These are phyloP conservation scores for Gymnopus androsaceus DNA, from an alignment of 1,284 basidiomycete genomes.

Conservation along the genomic window DNA sequence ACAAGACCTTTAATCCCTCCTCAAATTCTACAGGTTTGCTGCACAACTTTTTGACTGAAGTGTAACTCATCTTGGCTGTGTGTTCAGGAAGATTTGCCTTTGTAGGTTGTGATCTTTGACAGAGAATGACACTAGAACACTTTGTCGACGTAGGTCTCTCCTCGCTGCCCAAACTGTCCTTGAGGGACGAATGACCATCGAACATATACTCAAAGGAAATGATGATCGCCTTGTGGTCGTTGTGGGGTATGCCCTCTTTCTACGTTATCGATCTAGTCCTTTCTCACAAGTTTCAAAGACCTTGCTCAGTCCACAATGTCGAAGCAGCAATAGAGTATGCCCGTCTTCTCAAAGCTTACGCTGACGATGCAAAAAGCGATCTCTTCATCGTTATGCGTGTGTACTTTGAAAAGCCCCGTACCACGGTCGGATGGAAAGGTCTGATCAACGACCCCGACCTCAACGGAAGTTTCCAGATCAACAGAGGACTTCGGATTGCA, in stretches of 20 bases:
- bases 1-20: conserved; percentile 89
- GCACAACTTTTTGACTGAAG: too few species aligned
- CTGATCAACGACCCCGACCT: conserved; percentile 94
- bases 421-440: conserved; percentile 98
- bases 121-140: conserved; percentile 16
- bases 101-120: conserved; percentile 45
- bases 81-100: conserved; percentile 83
- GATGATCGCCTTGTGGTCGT: conserved; percentile 91
- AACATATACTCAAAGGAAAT: conserved; percentile 78
- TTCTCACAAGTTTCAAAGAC: conserved; percentile 48
- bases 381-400: conserved; percentile 96
- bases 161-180: conserved; percentile 80
- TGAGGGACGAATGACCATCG: conserved; percentile 78
- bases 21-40: conserved; percentile 89
- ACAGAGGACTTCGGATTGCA: conserved; percentile 92
- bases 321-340: conserved; percentile 87
- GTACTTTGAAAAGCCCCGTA: conserved; percentile 96
- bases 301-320: conserved; percentile 91
- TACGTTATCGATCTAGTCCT: neutral
- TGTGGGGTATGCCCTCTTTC: conserved; percentile 57
- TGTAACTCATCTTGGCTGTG: too few species aligned
- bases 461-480: conserved; percentile 89
- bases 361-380: conserved; percentile 80
- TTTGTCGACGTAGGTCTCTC: conserved; percentile 50
- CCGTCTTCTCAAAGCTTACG: conserved; percentile 76